Evolutionary conservation across 164 flowering plant genomes (phyloP), one percentile per base, ranked within the genome.

Genomic region (Cinnamomum chago): DNA sequence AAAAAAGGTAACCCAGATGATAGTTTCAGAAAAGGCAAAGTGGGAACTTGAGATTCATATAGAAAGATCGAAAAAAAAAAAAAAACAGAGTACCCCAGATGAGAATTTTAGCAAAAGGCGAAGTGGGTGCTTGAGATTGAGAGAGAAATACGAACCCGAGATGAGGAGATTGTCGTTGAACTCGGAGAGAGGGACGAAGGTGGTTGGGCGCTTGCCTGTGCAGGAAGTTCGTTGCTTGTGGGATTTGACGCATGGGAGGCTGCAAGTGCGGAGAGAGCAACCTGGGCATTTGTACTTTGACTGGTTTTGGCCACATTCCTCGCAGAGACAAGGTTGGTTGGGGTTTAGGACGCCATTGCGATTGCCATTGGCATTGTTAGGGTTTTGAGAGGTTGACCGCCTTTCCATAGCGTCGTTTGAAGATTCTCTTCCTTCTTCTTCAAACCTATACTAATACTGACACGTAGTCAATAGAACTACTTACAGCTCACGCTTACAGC

Each of bases 211-310:
- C 76, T 79, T 79, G 70, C 84, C 84, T 7, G 67, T 76, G 70
- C 84, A 82, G 1, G 74, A 74, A 65, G 76, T 76, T 2, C 80
- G 79, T 35, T 73, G 65, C 58, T 82, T 82, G 78, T 82, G 84
- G 25, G 82, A 82, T 72, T 82, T 82, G 62, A 82, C 80, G 62
- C 82, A 82, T 9, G 82, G 80, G 58, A 82, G 79, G 73, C 82
- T 68, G 70, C 84, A 82, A 55, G 84, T 60, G 17, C 84, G 78
- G 62, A 75, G 64, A 11, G 74, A 79, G 68, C 84, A 82, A 24
- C 84, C 81, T 18, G 84, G 82, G 78, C 84, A 82, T 64, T 28
- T 79, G 74, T 82, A 82, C 50, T 79, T 82, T 10, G 30, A 79
- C 72, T 76, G 78, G 18, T 79, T 74, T 33, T 33, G 58, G 55